A percentile compares a stretch with the other conserved stretches of the same genome.
These are phyloP conservation scores for Rhizophagus prolifer DNA, from an alignment of 192 early-diverging fungal species.

Conservation along the genomic window DNA sequence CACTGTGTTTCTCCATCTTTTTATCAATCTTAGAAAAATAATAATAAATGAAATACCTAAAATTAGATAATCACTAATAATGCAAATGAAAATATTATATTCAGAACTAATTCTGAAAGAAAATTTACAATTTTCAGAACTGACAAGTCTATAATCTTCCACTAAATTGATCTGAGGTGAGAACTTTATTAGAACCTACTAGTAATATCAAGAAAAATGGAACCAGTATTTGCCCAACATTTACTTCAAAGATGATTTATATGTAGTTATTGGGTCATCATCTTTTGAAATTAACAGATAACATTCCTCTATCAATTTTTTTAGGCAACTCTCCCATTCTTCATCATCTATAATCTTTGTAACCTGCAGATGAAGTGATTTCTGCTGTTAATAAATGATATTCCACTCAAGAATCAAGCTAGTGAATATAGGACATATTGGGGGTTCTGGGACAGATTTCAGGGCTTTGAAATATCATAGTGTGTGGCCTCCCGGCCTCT, in stretches of 20 bases:
- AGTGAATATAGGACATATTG: too few species aligned
- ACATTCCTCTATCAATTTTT: constrained; percentile 8
- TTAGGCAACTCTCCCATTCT: constrained; percentile 28
- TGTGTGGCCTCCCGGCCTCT: too few species aligned
- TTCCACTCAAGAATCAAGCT: too few species aligned
- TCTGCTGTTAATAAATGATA: too few species aligned
- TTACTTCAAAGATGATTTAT: constrained; percentile 22
- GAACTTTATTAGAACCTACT: constrained; percentile 20
- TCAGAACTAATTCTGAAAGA: too few species aligned
- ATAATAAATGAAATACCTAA: too few species aligned
- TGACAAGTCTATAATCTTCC: constrained; percentile 20
- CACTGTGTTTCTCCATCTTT: too few species aligned
- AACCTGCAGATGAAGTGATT: constrained; percentile 18
- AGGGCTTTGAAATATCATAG: too few species aligned
- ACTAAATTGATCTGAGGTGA: constrained; percentile 17
- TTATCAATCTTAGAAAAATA: too few species aligned
- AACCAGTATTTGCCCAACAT: constrained; percentile 16
- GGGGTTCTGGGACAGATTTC: too few species aligned
- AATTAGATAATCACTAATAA: too few species aligned
- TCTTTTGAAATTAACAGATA: constrained; percentile 1
- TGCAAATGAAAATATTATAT: too few species aligned
- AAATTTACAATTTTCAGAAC: neutral
- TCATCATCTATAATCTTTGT: constrained; percentile 5
- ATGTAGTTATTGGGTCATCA: constrained; percentile 15
- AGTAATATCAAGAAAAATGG: neutral